Conservation (phyloP, 257 asterid species). For the Anisodus tanguticus region DNA sequence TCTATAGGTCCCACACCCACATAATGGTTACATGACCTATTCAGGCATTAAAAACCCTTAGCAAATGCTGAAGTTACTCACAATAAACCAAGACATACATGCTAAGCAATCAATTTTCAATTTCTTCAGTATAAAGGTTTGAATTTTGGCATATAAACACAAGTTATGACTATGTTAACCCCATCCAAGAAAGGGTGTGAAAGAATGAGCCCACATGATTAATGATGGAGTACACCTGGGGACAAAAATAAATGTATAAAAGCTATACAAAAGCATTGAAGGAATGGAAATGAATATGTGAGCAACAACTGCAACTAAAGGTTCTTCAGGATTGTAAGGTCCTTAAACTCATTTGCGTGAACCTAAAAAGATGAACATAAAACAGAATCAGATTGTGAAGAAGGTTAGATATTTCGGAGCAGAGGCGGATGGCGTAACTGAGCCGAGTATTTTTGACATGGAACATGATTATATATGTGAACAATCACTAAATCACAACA, state of each 20-base stretch:
- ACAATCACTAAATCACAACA: not conserved
- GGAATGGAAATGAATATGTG: not conserved
- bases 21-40: not conserved
- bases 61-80: not conserved
- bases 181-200: slow-evolving; percentile 9
- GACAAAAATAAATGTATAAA: not conserved
- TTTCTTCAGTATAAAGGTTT: not conserved
- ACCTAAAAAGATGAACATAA: not conserved
- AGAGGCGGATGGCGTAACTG: not conserved
- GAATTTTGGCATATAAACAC: not conserved
- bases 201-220: not conserved
- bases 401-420: not conserved
- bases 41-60: not conserved
- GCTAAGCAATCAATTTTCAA: slow-evolving; percentile 21
- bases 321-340: not conserved
- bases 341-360: not conserved
- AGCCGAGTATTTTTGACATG: not conserved
- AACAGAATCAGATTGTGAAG: not conserved
- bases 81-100: not conserved
- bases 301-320: not conserved
- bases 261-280: slow-evolving; percentile 21
- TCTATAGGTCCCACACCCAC: not conserved
- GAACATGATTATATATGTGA: not conserved
- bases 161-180: not conserved
- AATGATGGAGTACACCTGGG: not conserved